These are phyloP conservation scores for Cordyceps cateniannulata DNA, from an alignment of 2,329 filamentous ascomycete genomes.

Conservation along the genomic window DNA sequence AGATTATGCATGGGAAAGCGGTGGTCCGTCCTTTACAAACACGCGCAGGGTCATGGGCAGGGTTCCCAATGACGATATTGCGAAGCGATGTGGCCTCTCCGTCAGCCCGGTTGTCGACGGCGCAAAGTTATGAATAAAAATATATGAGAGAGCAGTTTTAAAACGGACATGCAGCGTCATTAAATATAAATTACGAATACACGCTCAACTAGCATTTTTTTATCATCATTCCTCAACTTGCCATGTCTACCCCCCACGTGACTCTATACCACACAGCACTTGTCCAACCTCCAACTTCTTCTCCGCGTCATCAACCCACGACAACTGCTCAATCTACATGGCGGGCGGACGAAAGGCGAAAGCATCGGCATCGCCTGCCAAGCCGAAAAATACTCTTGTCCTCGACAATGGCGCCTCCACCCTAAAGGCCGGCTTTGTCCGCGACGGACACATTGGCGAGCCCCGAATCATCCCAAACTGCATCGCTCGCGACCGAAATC, in stretches of 20 bases:
- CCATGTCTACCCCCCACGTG: neutral
- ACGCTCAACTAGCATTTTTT: neutral
- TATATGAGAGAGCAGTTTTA: neutral
- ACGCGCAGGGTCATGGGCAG: constrained; percentile 22
- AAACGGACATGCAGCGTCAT: neutral
- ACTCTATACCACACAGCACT: neutral
- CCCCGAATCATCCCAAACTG: constrained; percentile 81
- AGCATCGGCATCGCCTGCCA: constrained; percentile 36
- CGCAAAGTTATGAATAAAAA: neutral
- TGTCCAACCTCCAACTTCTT: neutral
- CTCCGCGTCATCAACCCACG: neutral
- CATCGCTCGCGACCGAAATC: constrained; percentile 75
- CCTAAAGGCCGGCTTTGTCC: constrained; percentile 80
- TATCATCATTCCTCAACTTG: neutral
- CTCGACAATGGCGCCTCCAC: constrained; percentile 91
- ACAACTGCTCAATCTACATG: constrained; percentile 23
- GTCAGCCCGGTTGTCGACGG: neutral
- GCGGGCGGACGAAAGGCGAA: constrained; percentile 47
- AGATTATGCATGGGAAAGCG: constrained; percentile 60
- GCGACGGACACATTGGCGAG: constrained; percentile 36
- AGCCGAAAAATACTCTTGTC: constrained; percentile 66
- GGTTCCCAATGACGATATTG: constrained; percentile 25
- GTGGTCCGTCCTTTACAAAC: constrained; percentile 40
- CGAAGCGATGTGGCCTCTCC: constrained; percentile 19
- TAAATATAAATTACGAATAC: neutral